phyloP scores from a whole-genome alignment of 2,329 filamentous ascomycete species.

The Cladosporium oxysporum region DNA sequence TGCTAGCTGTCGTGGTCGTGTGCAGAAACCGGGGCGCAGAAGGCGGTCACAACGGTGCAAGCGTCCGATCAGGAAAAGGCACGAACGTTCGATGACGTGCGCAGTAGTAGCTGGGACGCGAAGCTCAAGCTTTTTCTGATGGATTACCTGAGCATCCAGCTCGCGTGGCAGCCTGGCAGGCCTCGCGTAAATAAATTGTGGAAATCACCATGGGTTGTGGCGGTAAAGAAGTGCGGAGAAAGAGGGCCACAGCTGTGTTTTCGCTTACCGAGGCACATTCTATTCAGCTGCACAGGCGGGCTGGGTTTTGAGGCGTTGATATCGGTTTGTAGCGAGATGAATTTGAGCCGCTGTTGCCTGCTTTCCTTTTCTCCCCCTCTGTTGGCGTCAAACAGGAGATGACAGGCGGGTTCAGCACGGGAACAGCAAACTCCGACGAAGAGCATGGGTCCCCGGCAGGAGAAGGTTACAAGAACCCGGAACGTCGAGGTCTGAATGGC shows the following conservation, averaged over 20 bases:
- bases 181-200: background rate
- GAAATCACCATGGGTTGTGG: background rate
- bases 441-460: background rate
- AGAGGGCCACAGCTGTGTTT: background rate
- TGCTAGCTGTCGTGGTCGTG: background rate
- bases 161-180: background rate
- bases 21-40: background rate
- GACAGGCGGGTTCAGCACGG: background rate
- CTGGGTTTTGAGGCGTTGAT: background rate
- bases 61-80: background rate
- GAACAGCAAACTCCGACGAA: background rate
- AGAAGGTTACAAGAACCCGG: background rate
- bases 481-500: background rate
- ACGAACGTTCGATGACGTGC: background rate
- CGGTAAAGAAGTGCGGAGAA: background rate
- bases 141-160: background rate
- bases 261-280: background rate
- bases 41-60: background rate
- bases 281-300: background rate
- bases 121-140: background rate
- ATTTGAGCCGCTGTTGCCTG: background rate
- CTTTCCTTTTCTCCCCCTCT: background rate
- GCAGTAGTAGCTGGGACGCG: background rate
- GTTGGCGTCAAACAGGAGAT: background rate
- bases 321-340: background rate